These are phyloP conservation scores for Aquilaria agallochum DNA, from an alignment of 441 rosid genomes.

Conservation along the genomic window DNA sequence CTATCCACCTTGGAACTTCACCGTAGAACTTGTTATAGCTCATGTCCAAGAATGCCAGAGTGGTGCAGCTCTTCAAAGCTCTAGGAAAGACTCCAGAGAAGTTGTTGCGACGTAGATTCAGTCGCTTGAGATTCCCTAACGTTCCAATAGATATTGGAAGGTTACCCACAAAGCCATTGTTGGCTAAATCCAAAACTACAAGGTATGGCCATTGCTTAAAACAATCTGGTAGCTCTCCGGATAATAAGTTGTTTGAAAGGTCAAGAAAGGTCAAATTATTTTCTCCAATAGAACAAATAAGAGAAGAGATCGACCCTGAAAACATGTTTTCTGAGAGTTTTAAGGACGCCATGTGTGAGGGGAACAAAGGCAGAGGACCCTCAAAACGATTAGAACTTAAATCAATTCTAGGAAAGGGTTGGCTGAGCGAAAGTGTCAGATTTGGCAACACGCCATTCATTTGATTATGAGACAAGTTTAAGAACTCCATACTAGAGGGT, in stretches of 20 bases:
- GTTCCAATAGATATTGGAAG: constrained; percentile 15
- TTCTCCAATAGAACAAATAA: constrained; percentile 2
- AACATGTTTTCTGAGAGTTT: constrained; percentile 12
- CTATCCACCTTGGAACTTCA: constrained; percentile 18
- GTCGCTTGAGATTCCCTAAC: not conserved
- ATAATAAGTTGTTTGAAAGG: constrained; percentile 8
- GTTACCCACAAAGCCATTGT: constrained; percentile 13
- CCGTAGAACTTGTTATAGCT: constrained; percentile 20
- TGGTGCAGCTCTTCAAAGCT: constrained; percentile 15
- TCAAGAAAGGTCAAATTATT: not conserved
- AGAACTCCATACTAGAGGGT: constrained; percentile 1
- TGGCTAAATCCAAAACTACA: constrained; percentile 8
- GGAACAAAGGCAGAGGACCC: constrained; percentile 5
- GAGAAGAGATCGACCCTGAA: constrained; percentile 4
- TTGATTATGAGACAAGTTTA: constrained; percentile 8
- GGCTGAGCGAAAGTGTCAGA: not conserved
- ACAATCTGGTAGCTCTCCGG: constrained; percentile 20
- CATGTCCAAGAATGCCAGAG: constrained; percentile 8
- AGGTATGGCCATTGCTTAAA: constrained; percentile 9
- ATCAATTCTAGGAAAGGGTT: constrained; percentile 1
- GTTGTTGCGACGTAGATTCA: constrained; percentile 18
- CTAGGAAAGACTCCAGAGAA: constrained; percentile 21
- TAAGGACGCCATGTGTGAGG: not conserved
- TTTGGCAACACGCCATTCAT: constrained; percentile 7
- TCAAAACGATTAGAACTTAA: constrained; percentile 11